A percentile compares a stretch with the other conserved stretches of the same genome.
phyloP scores from a whole-genome alignment of 2,329 filamentous ascomycete genomes.

The Achaetomium macrosporum region DNA sequence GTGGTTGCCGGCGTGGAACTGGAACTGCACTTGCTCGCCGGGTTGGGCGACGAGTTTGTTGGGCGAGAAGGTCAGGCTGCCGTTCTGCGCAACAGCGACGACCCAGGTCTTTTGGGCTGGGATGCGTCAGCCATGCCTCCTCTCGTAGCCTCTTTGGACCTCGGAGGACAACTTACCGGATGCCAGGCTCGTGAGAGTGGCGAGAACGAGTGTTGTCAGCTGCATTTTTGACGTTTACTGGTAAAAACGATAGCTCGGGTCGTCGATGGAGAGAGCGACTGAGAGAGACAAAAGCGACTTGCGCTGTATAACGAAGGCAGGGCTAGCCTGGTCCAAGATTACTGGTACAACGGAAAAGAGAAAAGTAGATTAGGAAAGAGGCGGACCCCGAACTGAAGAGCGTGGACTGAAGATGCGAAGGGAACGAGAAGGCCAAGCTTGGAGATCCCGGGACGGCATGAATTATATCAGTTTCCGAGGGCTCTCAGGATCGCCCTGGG shows the following conservation, averaged over 20 bases:
- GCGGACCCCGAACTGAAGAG: slow-evolving; percentile 17
- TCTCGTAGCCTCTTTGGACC: neutral
- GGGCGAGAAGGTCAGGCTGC: slow-evolving; percentile 58
- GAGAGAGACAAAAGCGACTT: slow-evolving; percentile 35
- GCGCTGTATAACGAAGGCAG: slow-evolving; percentile 38
- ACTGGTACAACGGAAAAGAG: slow-evolving; percentile 24
- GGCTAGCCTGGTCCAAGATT: slow-evolving; percentile 41
- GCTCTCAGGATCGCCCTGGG: slow-evolving; percentile 33
- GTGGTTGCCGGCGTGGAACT: slow-evolving; percentile 65
- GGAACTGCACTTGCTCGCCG: slow-evolving; percentile 62
- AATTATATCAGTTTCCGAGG: slow-evolving; percentile 35
- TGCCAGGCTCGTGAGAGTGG: slow-evolving; percentile 43
- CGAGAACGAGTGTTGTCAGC: slow-evolving; percentile 41
- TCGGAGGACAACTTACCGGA: slow-evolving; percentile 31
- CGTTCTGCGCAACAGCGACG: slow-evolving; percentile 44
- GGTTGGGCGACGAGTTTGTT: slow-evolving; percentile 56
- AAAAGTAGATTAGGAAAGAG: slow-evolving; percentile 23
- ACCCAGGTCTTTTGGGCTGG: slow-evolving; percentile 43
- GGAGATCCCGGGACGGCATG: slow-evolving; percentile 31
- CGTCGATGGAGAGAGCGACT: slow-evolving; percentile 27
- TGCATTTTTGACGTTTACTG: slow-evolving; percentile 43
- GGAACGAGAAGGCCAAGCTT: slow-evolving; percentile 23
- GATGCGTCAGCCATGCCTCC: neutral
- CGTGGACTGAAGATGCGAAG: slow-evolving; percentile 24
- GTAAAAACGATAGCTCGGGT: slow-evolving; percentile 24